phyloP scores from a whole-genome alignment of 116 monocot genomes.

The Thalassia testudinum region DNA sequence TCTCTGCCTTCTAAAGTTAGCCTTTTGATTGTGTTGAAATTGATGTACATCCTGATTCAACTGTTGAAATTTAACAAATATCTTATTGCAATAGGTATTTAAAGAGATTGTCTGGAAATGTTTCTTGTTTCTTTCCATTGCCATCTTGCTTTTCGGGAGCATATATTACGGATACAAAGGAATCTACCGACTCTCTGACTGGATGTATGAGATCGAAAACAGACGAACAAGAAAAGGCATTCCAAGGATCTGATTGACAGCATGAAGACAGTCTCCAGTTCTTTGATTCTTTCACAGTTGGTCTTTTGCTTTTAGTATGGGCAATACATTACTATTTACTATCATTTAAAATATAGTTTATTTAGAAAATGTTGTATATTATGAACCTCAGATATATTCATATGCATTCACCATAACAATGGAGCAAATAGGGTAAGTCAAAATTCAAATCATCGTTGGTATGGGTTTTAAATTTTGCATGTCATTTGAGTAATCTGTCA shows the following conservation, averaged over 20 bases:
- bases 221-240: slow-evolving; percentile 15
- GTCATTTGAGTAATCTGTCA: too few species aligned
- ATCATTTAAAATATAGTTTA: too few species aligned
- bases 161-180: slow-evolving; percentile 55
- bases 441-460: too few species aligned
- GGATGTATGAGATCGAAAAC: slow-evolving; percentile 71
- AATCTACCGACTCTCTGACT: slow-evolving; percentile 57
- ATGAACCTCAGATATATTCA: too few species aligned
- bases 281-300: too few species aligned
- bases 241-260: slow-evolving; percentile 15
- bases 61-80: neutral
- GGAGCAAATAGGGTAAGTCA: too few species aligned
- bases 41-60: neutral
- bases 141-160: slow-evolving; percentile 8
- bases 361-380: too few species aligned
- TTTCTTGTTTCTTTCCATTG: slow-evolving; percentile 16
- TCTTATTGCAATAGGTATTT: slow-evolving; percentile 21
- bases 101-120: slow-evolving; percentile 16
- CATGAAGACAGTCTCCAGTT: too few species aligned
- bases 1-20: neutral
- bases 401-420: too few species aligned
- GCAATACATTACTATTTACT: too few species aligned
- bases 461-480: too few species aligned
- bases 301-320: too few species aligned
- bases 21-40: neutral